Percentiles rank a stretch among this genome's conserved stretches.
Conservation (phyloP, 2,329 filamentous ascomycete genomes). For the Epichloe scottii region DNA sequence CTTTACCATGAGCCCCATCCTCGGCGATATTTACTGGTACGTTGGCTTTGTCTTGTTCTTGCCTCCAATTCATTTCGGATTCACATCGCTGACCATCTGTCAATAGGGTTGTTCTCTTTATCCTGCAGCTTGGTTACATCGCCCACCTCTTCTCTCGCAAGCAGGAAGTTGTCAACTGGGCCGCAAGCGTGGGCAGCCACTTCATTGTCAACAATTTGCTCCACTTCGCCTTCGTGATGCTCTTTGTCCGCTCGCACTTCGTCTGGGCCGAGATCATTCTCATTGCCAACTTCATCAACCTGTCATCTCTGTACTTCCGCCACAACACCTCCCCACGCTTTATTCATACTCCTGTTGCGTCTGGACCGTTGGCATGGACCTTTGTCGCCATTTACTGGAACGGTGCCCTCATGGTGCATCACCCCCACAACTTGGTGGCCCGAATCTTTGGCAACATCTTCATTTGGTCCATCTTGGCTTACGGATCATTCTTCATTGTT, state of each 20-base stretch:
- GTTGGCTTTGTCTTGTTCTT: background rate
- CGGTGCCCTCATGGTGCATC: slow-evolving; percentile 67
- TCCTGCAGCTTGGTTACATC: slow-evolving; percentile 66
- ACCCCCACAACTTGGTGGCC: slow-evolving; percentile 53
- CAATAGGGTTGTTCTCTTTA: slow-evolving; percentile 55
- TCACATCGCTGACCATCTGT: background rate
- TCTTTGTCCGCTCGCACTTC: slow-evolving; percentile 69
- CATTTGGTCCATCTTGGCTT: slow-evolving; percentile 70
- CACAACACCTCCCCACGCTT: slow-evolving; percentile 58
- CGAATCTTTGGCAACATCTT: slow-evolving; percentile 76
- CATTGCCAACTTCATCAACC: slow-evolving; percentile 71
- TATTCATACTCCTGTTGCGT: slow-evolving; percentile 65
- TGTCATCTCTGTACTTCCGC: slow-evolving; percentile 67
- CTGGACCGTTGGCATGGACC: slow-evolving; percentile 70
- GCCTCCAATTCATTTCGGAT: background rate
- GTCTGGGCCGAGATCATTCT: slow-evolving; percentile 64
- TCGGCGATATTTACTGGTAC: slow-evolving; percentile 65
- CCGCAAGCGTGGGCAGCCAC: slow-evolving; percentile 68
- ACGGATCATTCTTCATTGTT: slow-evolving; percentile 65
- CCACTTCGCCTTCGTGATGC: slow-evolving; percentile 68
- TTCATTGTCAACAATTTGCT: slow-evolving; percentile 81
- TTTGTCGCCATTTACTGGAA: slow-evolving; percentile 84
- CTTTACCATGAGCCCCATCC: slow-evolving; percentile 59
- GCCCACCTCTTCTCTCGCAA: slow-evolving; percentile 62
- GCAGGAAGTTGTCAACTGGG: slow-evolving; percentile 48